Percentiles rank a stretch among this genome's conserved stretches.
phyloP scores from a whole-genome alignment of 768 basidiomycete species.

The Brasilioporus rufonigricans region DNA sequence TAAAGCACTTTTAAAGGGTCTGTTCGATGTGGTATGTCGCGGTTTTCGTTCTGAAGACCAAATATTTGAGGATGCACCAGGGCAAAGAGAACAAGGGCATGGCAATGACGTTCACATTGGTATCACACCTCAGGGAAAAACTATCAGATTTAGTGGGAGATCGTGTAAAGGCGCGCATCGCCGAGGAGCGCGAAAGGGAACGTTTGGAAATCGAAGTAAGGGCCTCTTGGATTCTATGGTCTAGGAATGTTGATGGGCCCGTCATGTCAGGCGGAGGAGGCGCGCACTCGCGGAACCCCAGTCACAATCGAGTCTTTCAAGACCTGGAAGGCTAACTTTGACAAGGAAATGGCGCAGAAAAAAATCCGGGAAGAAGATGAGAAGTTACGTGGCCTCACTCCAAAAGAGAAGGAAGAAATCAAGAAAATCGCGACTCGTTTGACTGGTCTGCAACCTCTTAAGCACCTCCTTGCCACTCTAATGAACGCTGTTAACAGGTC shows the following conservation, averaged over 20 bases:
- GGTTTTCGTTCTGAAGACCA: slow-evolving; percentile 5
- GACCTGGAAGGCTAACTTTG: slow-evolving; percentile 78
- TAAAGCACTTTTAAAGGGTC: slow-evolving; percentile 50
- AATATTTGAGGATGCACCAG: slow-evolving; percentile 34
- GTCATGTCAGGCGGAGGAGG: slow-evolving; percentile 71
- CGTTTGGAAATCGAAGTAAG: slow-evolving; percentile 72
- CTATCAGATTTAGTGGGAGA: slow-evolving; percentile 60
- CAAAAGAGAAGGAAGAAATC: slow-evolving; percentile 85
- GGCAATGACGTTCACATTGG: slow-evolving; percentile 97
- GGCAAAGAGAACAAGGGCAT: slow-evolving; percentile 87
- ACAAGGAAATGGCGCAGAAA: slow-evolving; percentile 58
- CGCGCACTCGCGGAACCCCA: slow-evolving; percentile 85
- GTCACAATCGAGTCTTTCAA: slow-evolving; percentile 82
- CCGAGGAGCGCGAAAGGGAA: slow-evolving; percentile 72
- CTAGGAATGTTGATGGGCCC: slow-evolving; percentile 1
- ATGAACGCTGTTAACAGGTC: slow-evolving; percentile 50
- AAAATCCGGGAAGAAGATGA: slow-evolving; percentile 78
- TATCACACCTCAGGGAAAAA: slow-evolving; percentile 79
- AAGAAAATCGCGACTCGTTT: slow-evolving; percentile 60
- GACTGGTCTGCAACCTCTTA: slow-evolving; percentile 51
- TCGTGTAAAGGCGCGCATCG: slow-evolving; percentile 53
- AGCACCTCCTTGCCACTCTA: neutral
- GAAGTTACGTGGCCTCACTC: slow-evolving; percentile 59
- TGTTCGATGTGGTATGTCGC: slow-evolving; percentile 52
- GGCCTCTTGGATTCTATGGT: neutral